These are phyloP conservation scores for Limtongia smithiae DNA, from an alignment of 805 yeast species.

Conservation along the genomic window DNA sequence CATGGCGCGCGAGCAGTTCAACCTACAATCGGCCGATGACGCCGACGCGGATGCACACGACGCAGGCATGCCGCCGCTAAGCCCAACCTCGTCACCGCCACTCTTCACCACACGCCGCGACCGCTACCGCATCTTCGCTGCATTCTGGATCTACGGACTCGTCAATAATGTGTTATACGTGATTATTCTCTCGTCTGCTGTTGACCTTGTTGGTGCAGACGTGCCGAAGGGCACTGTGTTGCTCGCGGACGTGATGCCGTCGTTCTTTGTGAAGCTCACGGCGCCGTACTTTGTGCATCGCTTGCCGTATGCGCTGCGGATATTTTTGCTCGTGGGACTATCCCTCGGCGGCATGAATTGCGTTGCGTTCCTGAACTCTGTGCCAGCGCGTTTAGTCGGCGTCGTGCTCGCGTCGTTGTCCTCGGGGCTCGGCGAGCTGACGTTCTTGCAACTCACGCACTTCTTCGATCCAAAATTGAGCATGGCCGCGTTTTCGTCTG, in stretches of 20 bases:
- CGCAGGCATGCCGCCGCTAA: no score
- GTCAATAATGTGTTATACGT: slow-evolving; percentile 87
- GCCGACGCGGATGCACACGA: no score
- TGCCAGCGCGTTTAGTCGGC: slow-evolving; percentile 54
- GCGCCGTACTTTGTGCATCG: slow-evolving; percentile 78
- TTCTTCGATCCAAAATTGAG: slow-evolving; percentile 52
- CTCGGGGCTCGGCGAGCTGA: slow-evolving; percentile 87
- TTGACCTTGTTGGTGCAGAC: slow-evolving; percentile 78
- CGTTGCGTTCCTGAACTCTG: slow-evolving; percentile 47
- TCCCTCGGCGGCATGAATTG: slow-evolving; percentile 73
- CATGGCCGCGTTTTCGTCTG: slow-evolving; percentile 83
- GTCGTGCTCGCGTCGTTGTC: slow-evolving; percentile 75
- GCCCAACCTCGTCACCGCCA: no score
- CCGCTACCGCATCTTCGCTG: slow-evolving; percentile 13
- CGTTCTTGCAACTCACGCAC: slow-evolving; percentile 84
- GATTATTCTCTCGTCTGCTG: slow-evolving; percentile 85
- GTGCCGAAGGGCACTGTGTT: slow-evolving; percentile 84
- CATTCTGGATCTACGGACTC: slow-evolving; percentile 57
- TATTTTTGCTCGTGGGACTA: slow-evolving; percentile 52
- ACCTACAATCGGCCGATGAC: no score
- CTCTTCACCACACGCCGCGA: no score
- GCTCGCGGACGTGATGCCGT: slow-evolving; percentile 81
- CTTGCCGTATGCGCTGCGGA: slow-evolving; percentile 55
- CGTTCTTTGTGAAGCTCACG: slow-evolving; percentile 62
- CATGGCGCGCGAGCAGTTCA: no score